phyloP scores from a whole-genome alignment of 2,329 filamentous ascomycete species.

The Phyllosticta ampelicida region DNA sequence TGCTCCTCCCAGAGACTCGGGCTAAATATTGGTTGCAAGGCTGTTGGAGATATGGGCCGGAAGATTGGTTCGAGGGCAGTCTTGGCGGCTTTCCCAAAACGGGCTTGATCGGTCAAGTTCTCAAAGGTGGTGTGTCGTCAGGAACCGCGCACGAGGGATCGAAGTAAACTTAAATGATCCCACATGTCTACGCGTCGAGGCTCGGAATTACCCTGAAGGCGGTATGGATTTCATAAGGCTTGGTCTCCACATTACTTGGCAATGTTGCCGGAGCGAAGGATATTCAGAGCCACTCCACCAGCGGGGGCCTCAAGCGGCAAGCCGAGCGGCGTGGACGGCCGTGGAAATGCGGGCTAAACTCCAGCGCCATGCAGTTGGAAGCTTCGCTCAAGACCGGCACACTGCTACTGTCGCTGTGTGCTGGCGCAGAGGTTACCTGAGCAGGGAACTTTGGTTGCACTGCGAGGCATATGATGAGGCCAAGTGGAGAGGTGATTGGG shows the following conservation, averaged over 20 bases:
- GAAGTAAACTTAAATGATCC: background rate
- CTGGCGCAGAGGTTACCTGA: constrained; percentile 3
- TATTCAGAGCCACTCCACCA: background rate
- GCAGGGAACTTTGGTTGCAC: constrained; percentile 4
- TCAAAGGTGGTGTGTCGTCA: background rate
- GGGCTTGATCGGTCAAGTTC: background rate
- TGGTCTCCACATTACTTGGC: background rate
- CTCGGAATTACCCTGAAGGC: background rate
- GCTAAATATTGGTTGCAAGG: background rate
- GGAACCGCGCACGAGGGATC: background rate
- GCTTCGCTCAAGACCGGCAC: constrained; percentile 3
- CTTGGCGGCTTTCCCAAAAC: background rate
- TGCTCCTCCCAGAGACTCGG: background rate
- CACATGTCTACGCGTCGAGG: background rate
- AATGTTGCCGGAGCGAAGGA: background rate
- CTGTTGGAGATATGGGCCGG: background rate
- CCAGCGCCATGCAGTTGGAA: constrained; percentile 10
- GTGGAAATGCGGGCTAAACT: constrained; percentile 8
- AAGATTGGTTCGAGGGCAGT: background rate
- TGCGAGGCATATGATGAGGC: background rate
- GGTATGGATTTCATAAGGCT: background rate
- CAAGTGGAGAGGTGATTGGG: constrained; percentile 2
- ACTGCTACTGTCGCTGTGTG: constrained; percentile 2
- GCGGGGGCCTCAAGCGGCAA: background rate
- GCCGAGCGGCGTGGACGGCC: background rate